Evolutionary conservation across 1,284 basidiomycete species (phyloP).

Genomic region (Cystobasidium sp.): DNA sequence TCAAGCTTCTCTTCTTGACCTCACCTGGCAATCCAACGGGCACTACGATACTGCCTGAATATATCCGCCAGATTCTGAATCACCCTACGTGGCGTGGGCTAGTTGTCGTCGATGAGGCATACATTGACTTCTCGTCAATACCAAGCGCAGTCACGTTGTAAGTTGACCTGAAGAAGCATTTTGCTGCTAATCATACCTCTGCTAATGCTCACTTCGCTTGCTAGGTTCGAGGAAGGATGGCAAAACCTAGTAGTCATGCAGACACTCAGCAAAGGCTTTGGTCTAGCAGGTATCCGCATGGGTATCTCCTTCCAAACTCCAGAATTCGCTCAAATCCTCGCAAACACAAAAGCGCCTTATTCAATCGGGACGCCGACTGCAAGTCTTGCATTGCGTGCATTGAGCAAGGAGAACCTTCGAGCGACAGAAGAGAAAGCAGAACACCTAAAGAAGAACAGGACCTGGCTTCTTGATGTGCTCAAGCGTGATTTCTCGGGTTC

Average conservation of each 20-base stretch:
- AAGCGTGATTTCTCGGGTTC: conserved; percentile 59
- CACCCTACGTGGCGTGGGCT: conserved; percentile 85
- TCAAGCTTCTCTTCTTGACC: conserved; percentile 93
- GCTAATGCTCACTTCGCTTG: not conserved
- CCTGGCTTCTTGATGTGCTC: conserved; percentile 35
- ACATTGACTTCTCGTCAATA: conserved; percentile 84
- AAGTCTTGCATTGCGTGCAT: conserved; percentile 76
- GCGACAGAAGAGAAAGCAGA: conserved; percentile 43
- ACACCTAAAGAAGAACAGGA: conserved; percentile 47
- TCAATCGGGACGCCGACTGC: conserved; percentile 93
- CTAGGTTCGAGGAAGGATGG: conserved; percentile 65
- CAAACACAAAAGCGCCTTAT: conserved; percentile 97
- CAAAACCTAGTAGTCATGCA: conserved; percentile 92
- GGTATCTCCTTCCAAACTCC: conserved; percentile 90
- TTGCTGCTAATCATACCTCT: not conserved
- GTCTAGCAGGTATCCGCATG: conserved; percentile 91
- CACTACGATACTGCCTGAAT: conserved; percentile 75
- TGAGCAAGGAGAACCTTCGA: conserved; percentile 62
- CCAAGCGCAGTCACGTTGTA: conserved; percentile 72
- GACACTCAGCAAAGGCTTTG: conserved; percentile 95
- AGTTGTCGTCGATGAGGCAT: conserved; percentile 94
- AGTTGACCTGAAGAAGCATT: not conserved
- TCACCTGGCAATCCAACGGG: conserved; percentile 98
- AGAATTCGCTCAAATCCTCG: conserved; percentile 84
- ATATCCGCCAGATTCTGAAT: conserved; percentile 74